A percentile compares a stretch with the other conserved stretches of the same genome.
These are phyloP conservation scores for Malus fusca DNA, from an alignment of 306 rosid species.

Conservation along the genomic window DNA sequence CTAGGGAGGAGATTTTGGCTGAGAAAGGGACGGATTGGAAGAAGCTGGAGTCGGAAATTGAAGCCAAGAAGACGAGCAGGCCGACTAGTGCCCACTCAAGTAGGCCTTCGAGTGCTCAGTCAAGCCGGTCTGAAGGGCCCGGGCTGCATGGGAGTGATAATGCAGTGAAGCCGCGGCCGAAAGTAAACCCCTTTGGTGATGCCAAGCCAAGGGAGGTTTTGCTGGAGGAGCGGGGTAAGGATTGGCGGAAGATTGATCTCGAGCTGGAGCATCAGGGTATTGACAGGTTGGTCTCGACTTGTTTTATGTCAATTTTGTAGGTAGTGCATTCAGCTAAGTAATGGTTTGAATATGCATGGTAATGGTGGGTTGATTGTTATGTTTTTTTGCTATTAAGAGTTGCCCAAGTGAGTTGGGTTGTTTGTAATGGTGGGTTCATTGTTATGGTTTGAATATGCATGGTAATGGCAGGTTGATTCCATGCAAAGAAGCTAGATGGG, in stretches of 20 bases:
- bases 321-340: background rate
- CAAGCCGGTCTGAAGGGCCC: conserved; percentile 70
- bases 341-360: background rate
- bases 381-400: background rate
- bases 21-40: conserved; percentile 93
- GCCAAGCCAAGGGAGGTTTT: conserved; percentile 94
- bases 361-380: background rate
- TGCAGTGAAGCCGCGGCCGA: conserved; percentile 52
- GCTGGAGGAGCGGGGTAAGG: conserved; percentile 75
- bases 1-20: conserved; percentile 90
- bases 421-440: no score
- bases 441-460: no score
- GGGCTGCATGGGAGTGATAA: conserved; percentile 52
- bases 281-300: conserved; percentile 56
- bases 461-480: no score
- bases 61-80: conserved; percentile 72
- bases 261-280: conserved; percentile 73
- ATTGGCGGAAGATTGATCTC: conserved; percentile 90
- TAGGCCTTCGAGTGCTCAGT: conserved; percentile 92
- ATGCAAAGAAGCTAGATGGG: background rate
- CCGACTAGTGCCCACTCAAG: conserved; percentile 84
- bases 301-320: background rate
- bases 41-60: conserved; percentile 74
- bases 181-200: conserved; percentile 90
- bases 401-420: background rate